A percentile compares a stretch with the other conserved stretches of the same genome.
Evolutionary conservation across 176 grass and related monocot genomes (phyloP).

Genomic region (Avena insularis): DNA sequence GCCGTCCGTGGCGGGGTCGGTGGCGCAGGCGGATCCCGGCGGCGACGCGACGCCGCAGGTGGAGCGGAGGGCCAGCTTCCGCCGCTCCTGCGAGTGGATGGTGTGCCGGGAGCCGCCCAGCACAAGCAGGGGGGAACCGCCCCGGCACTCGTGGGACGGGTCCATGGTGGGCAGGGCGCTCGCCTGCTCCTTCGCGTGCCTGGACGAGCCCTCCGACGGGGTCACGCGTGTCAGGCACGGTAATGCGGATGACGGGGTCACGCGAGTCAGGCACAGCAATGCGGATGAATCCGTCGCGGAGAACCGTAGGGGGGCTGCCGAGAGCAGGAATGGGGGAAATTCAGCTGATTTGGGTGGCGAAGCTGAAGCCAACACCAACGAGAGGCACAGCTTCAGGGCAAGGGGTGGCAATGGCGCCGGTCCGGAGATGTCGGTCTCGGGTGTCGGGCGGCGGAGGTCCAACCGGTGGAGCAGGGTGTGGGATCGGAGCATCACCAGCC

Average conservation of each 20-base stretch:
- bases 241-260: conserved; percentile 28
- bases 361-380: background rate
- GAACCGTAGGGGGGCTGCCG: background rate
- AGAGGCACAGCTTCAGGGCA: conserved; percentile 30
- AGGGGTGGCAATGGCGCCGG: background rate
- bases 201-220: conserved; percentile 64
- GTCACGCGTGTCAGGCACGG: conserved; percentile 14
- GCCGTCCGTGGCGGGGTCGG: background rate
- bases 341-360: background rate
- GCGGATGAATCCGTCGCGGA: conserved; percentile 41
- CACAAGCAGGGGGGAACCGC: conserved; percentile 49
- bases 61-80: conserved; percentile 58
- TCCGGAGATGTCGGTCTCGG: conserved; percentile 32
- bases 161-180: conserved; percentile 77
- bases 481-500: conserved; percentile 75
- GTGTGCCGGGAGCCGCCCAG: conserved; percentile 39
- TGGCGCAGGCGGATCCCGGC: background rate
- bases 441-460: conserved; percentile 56
- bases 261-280: conserved; percentile 27
- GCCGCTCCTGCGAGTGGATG: conserved; percentile 69
- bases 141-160: conserved; percentile 93
- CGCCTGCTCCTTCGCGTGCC: conserved; percentile 79
- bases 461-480: conserved; percentile 75
- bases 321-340: conserved; percentile 33
- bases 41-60: conserved; percentile 15